These are phyloP conservation scores for Daldinia grandis DNA, from an alignment of 495 filamentous ascomycete genomes.

Conservation along the genomic window DNA sequence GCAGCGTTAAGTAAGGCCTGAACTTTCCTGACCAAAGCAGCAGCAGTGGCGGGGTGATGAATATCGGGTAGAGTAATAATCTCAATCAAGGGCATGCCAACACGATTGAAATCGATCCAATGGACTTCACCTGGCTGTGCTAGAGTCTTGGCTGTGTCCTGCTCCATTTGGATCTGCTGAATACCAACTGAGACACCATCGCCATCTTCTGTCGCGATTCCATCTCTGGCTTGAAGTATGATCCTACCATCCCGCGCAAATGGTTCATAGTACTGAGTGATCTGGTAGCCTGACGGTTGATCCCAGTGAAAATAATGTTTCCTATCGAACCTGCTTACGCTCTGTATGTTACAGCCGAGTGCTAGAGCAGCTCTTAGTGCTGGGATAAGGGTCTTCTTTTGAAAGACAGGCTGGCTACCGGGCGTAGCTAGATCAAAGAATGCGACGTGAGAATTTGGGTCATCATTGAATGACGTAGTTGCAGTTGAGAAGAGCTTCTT, in stretches of 20 bases:
- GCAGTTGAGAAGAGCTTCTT: slow-evolving; percentile 87
- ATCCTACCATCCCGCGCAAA: slow-evolving; percentile 82
- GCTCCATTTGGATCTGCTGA: slow-evolving; percentile 94
- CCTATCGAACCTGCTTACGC: slow-evolving; percentile 82
- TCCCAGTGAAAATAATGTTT: slow-evolving; percentile 99
- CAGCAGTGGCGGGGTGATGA: slow-evolving; percentile 82
- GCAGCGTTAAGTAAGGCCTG: slow-evolving; percentile 82
- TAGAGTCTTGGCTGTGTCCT: slow-evolving; percentile 95
- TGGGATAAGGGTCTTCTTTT: slow-evolving; percentile 82
- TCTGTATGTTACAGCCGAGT: slow-evolving; percentile 79
- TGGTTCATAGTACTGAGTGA: slow-evolving; percentile 93
- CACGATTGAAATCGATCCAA: slow-evolving; percentile 93
- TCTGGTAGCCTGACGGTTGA: slow-evolving; percentile 94
- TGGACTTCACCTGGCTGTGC: slow-evolving; percentile 75
- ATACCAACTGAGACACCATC: slow-evolving; percentile 76
- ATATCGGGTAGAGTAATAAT: slow-evolving; percentile 93
- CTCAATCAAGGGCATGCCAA: slow-evolving; percentile 89
- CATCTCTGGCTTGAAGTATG: slow-evolving; percentile 75
- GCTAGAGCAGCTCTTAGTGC: slow-evolving; percentile 89
- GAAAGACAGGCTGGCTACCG: slow-evolving; percentile 87
- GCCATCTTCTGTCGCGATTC: slow-evolving; percentile 75
- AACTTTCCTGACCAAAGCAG: slow-evolving; percentile 86
- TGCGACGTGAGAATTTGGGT: slow-evolving; percentile 85
- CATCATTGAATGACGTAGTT: slow-evolving; percentile 70
- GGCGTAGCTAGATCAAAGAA: slow-evolving; percentile 90